Percentiles rank a stretch among this genome's conserved stretches.
These are phyloP conservation scores for Saraca asoca DNA, from an alignment of 331 rosid genomes.

Conservation along the genomic window DNA sequence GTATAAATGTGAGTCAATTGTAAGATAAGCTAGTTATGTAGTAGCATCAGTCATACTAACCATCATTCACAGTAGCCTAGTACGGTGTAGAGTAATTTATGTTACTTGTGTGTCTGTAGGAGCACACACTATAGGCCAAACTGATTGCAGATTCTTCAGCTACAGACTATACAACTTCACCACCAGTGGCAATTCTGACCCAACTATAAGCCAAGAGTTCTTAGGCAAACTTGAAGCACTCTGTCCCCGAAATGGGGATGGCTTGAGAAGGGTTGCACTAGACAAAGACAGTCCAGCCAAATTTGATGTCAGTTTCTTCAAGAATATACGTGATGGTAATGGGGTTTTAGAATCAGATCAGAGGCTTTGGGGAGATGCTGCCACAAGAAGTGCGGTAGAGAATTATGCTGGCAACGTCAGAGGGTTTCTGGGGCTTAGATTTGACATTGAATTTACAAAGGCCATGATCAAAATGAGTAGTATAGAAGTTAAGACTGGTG, in stretches of 20 bases:
- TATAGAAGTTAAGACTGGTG: slow-evolving; percentile 65
- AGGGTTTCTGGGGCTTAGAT: slow-evolving; percentile 69
- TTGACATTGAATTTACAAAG: slow-evolving; percentile 60
- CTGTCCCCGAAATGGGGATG: slow-evolving; percentile 69
- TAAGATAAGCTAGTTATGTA: too few species aligned
- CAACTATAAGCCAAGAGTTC: slow-evolving; percentile 59
- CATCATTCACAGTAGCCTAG: too few species aligned
- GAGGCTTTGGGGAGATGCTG: slow-evolving; percentile 61
- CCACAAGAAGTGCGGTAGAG: slow-evolving; percentile 45
- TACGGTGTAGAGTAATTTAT: too few species aligned
- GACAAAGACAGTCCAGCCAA: slow-evolving; percentile 57
- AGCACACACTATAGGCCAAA: slow-evolving; percentile 74
- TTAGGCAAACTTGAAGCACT: slow-evolving; percentile 48
- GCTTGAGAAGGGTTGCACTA: slow-evolving; percentile 51
- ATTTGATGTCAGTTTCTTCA: slow-evolving; percentile 67
- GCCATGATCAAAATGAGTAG: slow-evolving; percentile 80
- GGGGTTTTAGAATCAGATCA: slow-evolving; percentile 75
- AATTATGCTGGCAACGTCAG: slow-evolving; percentile 64
- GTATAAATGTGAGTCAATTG: too few species aligned
- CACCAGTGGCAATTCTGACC: slow-evolving; percentile 61
- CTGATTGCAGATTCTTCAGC: slow-evolving; percentile 60
- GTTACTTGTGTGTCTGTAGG: too few species aligned
- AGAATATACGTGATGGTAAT: slow-evolving; percentile 67
- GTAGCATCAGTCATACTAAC: too few species aligned
- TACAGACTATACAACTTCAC: slow-evolving; percentile 76